These are phyloP conservation scores for Euphorbia lathyris DNA, from an alignment of 345 rosid genomes.

Conservation along the genomic window DNA sequence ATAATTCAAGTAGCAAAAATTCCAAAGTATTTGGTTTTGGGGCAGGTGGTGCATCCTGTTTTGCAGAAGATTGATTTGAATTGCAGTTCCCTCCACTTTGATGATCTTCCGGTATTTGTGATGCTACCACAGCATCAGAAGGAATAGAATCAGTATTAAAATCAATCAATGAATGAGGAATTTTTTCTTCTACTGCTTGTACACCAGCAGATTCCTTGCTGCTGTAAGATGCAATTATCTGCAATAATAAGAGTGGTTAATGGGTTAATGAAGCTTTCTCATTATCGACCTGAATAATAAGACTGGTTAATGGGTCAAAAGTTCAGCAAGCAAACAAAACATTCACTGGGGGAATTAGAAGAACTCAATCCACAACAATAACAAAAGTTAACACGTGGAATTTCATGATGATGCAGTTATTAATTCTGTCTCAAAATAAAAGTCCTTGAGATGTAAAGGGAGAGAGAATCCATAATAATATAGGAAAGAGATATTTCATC, in stretches of 20 bases:
- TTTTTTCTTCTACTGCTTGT: constrained; percentile 25
- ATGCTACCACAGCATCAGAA: constrained; percentile 16
- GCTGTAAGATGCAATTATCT: constrained; percentile 37
- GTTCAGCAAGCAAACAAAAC: constrained; percentile 1
- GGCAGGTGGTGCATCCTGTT: constrained; percentile 25
- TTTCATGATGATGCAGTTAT: neutral
- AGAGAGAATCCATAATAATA: neutral
- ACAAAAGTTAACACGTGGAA: neutral
- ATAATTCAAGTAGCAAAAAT: constrained; percentile 50
- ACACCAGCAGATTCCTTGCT: constrained; percentile 10
- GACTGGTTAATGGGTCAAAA: neutral
- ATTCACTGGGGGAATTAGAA: neutral
- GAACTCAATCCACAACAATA: neutral
- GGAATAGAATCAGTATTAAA: constrained; percentile 25
- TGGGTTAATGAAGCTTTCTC: neutral
- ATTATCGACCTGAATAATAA: constrained; percentile 6
- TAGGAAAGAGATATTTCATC: neutral
- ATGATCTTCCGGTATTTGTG: constrained; percentile 20
- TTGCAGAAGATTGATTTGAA: constrained; percentile 25
- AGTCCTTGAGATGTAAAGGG: neutral
- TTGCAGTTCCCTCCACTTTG: constrained; percentile 26
- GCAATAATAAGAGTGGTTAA: constrained; percentile 15
- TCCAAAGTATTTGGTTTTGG: constrained; percentile 54
- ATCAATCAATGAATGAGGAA: constrained; percentile 34
- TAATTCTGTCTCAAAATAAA: neutral